Evolutionary conservation across 345 rosid genomes (phyloP), one percentile per base, ranked within the genome.

Genomic region (Microcos paniculata): DNA sequence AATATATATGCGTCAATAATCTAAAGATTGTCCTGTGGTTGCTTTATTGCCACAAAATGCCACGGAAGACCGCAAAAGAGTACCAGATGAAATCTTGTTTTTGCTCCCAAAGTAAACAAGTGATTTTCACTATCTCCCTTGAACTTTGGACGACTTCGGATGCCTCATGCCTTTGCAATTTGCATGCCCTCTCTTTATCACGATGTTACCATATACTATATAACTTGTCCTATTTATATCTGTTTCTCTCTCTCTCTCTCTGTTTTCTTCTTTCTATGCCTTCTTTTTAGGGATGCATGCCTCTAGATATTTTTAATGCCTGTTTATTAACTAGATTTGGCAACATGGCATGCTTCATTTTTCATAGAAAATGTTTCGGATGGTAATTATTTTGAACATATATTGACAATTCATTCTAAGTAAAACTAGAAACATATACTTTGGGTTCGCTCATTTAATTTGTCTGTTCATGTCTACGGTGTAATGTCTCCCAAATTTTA

Each of bases 11-110:
- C 45, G 73, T 65, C 38, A 43, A n/a, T n/a, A n/a, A 30, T 52
- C 21, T 62, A n/a, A n/a, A n/a, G 58, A 74, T 63, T 79, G 71
- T 24, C 45, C 53, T 72, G 62, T 77, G 88, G 82, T 65, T 70
- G 57, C 73, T 56, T 78, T 76, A 40, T 35, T 66, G 80, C 85
- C 85, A 76, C 81, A 75, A 40, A 33, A 28, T 71, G 80, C 85
- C 81, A 73, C 79, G 74, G 51, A 31, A 28, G 24, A 40, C 62
- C 69, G 45, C 31, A 65, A 49, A 53, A 26, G 71, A 28, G 49
- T 43, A 19, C 45, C 56, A 66, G 26, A 67, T 53, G 62, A 21
- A 13, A 72, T 35, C 11, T 46, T 28, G 40, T 26, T 78, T 78
- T 63, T 64, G 48, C 48, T 57, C 26, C 28, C 23, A 66, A 72